phyloP scores from a whole-genome alignment of 192 early-diverging fungal genomes.

The Coemansia erecta region DNA sequence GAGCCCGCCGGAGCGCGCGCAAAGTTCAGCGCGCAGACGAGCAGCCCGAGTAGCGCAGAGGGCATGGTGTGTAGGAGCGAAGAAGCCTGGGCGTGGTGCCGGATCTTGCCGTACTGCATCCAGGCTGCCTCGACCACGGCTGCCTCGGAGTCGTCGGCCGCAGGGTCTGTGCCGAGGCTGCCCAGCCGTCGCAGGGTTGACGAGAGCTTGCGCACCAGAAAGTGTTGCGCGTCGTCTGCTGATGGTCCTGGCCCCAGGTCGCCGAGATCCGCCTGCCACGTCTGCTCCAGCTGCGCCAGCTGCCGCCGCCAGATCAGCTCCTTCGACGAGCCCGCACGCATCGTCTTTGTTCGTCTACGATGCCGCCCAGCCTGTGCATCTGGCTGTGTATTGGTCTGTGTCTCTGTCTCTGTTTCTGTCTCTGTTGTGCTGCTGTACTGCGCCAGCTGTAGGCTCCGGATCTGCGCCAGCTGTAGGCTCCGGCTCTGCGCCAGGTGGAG shows the following conservation, averaged over 20 bases:
- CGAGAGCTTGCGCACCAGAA: constrained; percentile 35
- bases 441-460: no score
- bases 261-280: constrained; percentile 8
- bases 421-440: no score
- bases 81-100: constrained; percentile 7
- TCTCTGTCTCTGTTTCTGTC: no score
- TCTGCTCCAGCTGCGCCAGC: constrained; percentile 5
- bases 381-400: no score
- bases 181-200: constrained; percentile 14
- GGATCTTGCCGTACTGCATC: constrained; percentile 36
- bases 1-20: constrained; percentile 14
- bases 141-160: not conserved
- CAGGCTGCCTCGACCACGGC: constrained; percentile 20
- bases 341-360: no score
- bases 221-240: constrained; percentile 9
- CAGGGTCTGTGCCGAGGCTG: not conserved
- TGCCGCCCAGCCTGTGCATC: no score
- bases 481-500: no score
- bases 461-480: no score
- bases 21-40: constrained; percentile 37
- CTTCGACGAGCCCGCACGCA: not conserved
- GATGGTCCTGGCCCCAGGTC: not conserved
- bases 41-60: constrained; percentile 9
- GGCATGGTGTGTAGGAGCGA: constrained; percentile 25
- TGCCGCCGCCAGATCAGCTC: constrained; percentile 11